These are phyloP conservation scores for Suillus variegatus DNA, from an alignment of 768 basidiomycete species.

Conservation along the genomic window DNA sequence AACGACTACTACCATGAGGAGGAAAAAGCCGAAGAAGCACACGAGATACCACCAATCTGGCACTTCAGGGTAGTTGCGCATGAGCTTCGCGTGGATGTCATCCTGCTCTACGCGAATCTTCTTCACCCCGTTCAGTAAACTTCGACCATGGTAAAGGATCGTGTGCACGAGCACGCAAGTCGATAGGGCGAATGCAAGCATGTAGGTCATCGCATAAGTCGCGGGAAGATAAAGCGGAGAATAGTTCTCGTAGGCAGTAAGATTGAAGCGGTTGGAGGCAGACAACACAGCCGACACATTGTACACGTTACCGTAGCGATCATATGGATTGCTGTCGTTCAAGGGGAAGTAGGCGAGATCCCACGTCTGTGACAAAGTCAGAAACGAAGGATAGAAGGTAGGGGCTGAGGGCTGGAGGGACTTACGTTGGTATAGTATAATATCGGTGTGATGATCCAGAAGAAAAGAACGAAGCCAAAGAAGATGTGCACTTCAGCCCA, in stretches of 20 bases:
- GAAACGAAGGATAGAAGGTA: background rate
- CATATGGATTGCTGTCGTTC: slow-evolving; percentile 73
- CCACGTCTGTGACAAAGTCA: slow-evolving; percentile 58
- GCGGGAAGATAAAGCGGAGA: slow-evolving; percentile 92
- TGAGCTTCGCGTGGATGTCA: slow-evolving; percentile 94
- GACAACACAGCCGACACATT: slow-evolving; percentile 74
- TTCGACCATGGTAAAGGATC: slow-evolving; percentile 80
- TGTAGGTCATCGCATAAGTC: slow-evolving; percentile 87
- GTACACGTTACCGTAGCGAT: slow-evolving; percentile 78
- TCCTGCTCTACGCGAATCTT: slow-evolving; percentile 78
- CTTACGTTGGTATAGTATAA: slow-evolving; percentile 94
- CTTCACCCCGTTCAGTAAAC: slow-evolving; percentile 70
- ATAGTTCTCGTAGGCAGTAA: slow-evolving; percentile 76
- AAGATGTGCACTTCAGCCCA: slow-evolving; percentile 96
- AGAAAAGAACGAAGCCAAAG: slow-evolving; percentile 84
- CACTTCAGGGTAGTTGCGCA: slow-evolving; percentile 91
- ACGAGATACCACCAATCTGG: slow-evolving; percentile 86
- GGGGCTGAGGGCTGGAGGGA: slow-evolving; percentile 14
- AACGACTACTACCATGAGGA: slow-evolving; percentile 69
- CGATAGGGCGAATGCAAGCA: slow-evolving; percentile 79
- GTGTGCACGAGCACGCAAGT: slow-evolving; percentile 92
- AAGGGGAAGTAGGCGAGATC: slow-evolving; percentile 87
- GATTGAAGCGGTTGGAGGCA: slow-evolving; percentile 64
- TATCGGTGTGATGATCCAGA: slow-evolving; percentile 87
- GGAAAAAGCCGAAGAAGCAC: slow-evolving; percentile 68